These are phyloP conservation scores for Terfezia boudieri DNA, from an alignment of 495 filamentous ascomycete genomes.

Conservation along the genomic window DNA sequence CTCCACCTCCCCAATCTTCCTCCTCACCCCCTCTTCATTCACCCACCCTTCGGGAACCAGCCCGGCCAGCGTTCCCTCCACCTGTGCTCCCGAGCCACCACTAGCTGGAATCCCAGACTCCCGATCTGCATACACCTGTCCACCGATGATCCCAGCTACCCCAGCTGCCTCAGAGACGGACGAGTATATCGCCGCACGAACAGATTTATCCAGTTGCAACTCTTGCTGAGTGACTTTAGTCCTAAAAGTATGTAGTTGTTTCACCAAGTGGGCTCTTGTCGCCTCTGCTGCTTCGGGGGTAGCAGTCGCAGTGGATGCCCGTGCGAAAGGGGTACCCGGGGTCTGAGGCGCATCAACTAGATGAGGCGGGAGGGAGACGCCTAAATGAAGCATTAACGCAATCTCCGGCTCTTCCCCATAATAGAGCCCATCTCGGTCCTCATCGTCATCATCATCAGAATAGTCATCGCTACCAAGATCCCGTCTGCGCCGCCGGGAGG, in stretches of 20 bases:
- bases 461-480: not conserved
- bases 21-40: not conserved
- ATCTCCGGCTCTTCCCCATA: not conserved
- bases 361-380: not conserved
- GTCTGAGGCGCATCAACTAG: not conserved
- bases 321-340: not conserved
- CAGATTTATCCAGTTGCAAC: not conserved
- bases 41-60: not conserved
- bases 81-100: not conserved
- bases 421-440: not conserved
- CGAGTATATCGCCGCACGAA: not conserved
- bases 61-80: not conserved
- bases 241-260: not conserved
- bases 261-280: not conserved
- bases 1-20: not conserved
- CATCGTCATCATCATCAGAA: not conserved
- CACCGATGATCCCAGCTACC: not conserved
- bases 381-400: not conserved
- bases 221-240: not conserved
- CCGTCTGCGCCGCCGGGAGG: not conserved
- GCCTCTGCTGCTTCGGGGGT: not conserved
- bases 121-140: not conserved
- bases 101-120: not conserved
- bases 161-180: not conserved
- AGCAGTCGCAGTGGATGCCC: not conserved